A percentile compares a stretch with the other conserved stretches of the same genome.
phyloP scores from a whole-genome alignment of 2,329 filamentous ascomycete species.

The Cladosporium halotolerans region DNA sequence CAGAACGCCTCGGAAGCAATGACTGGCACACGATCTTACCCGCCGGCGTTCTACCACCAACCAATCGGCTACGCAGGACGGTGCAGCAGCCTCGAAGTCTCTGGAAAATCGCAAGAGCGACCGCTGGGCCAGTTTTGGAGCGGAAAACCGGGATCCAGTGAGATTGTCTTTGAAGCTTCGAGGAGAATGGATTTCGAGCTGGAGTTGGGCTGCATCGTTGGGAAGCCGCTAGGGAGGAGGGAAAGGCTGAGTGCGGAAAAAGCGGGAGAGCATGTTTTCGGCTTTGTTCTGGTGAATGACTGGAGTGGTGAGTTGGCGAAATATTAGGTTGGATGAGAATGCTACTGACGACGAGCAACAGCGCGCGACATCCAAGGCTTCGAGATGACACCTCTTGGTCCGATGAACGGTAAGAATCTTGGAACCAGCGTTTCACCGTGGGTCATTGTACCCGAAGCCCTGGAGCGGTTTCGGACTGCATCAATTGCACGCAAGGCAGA shows the following conservation, averaged over 20 bases:
- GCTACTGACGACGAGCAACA: constrained; percentile 5
- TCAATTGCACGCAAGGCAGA: constrained; percentile 15
- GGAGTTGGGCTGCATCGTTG: constrained; percentile 41
- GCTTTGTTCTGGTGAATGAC: constrained; percentile 55
- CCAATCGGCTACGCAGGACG: constrained; percentile 51
- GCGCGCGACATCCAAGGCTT: constrained; percentile 57
- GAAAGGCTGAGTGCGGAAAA: constrained; percentile 32
- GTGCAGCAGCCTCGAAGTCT: constrained; percentile 47
- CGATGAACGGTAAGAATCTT: constrained; percentile 56
- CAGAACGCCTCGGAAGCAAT: constrained; percentile 44
- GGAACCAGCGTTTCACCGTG: constrained; percentile 56
- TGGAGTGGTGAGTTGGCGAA: constrained; percentile 39
- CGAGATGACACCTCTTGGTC: constrained; percentile 57
- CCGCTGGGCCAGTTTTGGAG: constrained; percentile 41
- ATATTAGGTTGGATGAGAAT: neutral
- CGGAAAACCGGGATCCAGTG: constrained; percentile 39
- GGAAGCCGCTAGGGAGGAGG: constrained; percentile 34
- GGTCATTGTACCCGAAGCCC: constrained; percentile 53
- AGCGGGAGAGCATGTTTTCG: constrained; percentile 53
- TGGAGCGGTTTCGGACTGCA: constrained; percentile 32
- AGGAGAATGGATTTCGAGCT: constrained; percentile 43
- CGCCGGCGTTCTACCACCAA: constrained; percentile 44
- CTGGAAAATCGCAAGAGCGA: constrained; percentile 44
- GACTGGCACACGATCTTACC: constrained; percentile 34
- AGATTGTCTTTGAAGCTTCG: constrained; percentile 43